Evolutionary conservation across 169 alveolate genomes (phyloP).

Genomic region (Pseudocohnilembus persalinus): DNA sequence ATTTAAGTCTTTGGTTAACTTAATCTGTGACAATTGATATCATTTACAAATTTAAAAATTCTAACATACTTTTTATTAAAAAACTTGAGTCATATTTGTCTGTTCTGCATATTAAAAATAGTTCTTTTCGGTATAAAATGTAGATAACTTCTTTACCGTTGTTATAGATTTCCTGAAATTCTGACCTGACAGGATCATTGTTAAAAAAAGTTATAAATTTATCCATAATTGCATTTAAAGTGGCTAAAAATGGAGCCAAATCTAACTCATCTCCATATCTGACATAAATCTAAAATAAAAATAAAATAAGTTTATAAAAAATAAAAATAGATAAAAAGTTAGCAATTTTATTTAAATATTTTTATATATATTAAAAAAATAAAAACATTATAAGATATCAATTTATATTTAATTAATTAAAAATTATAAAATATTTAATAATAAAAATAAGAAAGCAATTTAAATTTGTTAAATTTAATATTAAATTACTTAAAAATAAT

Average conservation of each 20-base stretch:
- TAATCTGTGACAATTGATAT: constrained; percentile 45
- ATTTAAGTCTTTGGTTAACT: constrained; percentile 18
- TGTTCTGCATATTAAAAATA: constrained; percentile 26
- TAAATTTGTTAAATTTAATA: too few species aligned
- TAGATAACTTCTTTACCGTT: constrained; percentile 16
- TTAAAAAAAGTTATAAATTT: constrained; percentile 30
- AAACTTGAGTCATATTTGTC: constrained; percentile 1
- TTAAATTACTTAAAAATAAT: too few species aligned
- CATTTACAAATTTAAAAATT: constrained; percentile 36
- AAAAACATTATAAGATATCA: too few species aligned
- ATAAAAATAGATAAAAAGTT: too few species aligned
- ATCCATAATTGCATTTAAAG: constrained; percentile 42
- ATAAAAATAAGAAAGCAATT: too few species aligned
- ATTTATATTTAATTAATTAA: too few species aligned
- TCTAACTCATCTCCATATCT: constrained; percentile 70
- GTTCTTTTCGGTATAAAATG: constrained; percentile 32
- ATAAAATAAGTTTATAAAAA: too few species aligned
- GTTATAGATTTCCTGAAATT: constrained; percentile 10
- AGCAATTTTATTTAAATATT: too few species aligned
- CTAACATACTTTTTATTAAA: constrained; percentile 32
- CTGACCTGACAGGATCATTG: constrained; percentile 16
- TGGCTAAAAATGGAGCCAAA: constrained; percentile 64
- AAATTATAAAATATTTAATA: too few species aligned
- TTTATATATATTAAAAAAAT: too few species aligned
- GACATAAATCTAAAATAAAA: constrained; percentile 42